phyloP scores from a whole-genome alignment of 805 yeast species.

The Ogataea paradorogensis region DNA sequence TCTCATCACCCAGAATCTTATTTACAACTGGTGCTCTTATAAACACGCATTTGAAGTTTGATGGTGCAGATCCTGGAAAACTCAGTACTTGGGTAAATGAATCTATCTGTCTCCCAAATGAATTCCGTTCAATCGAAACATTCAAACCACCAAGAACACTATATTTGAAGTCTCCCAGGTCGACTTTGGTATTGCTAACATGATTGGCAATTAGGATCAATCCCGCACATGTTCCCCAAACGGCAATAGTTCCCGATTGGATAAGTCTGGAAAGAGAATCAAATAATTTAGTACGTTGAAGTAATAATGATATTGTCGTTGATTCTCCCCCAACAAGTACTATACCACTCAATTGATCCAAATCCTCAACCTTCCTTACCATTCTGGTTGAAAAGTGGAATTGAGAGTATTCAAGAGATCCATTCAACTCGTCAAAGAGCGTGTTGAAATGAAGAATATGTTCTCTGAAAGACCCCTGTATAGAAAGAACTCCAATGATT shows the following conservation, averaged over 20 bases:
- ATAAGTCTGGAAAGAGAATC: conserved; percentile 53
- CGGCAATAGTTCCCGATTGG: conserved; percentile 45
- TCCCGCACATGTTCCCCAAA: conserved; percentile 91
- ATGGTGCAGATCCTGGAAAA: conserved; percentile 22
- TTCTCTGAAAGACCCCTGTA: conserved; percentile 78
- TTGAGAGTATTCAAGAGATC: conserved; percentile 26
- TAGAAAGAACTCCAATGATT: conserved; percentile 65
- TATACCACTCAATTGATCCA: conserved; percentile 51
- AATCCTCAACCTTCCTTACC: conserved; percentile 52
- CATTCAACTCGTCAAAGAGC: conserved; percentile 32
- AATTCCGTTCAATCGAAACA: conserved; percentile 64
- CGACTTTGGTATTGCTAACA: conserved; percentile 49
- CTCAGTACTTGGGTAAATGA: conserved; percentile 54
- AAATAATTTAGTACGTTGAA: conserved; percentile 60
- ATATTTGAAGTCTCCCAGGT: conserved; percentile 37
- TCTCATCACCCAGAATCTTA: neutral
- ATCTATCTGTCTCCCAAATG: conserved; percentile 75
- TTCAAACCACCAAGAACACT: conserved; percentile 61
- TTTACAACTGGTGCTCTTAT: conserved; percentile 74
- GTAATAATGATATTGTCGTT: conserved; percentile 65
- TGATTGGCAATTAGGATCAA: conserved; percentile 60
- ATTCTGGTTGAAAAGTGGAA: conserved; percentile 38
- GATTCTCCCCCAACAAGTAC: conserved; percentile 73
- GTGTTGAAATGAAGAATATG: conserved; percentile 51
- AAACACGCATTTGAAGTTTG: conserved; percentile 49